Evolutionary conservation across 2,329 filamentous ascomycete genomes (phyloP).

Genomic region (Neonectria magnoliae): DNA sequence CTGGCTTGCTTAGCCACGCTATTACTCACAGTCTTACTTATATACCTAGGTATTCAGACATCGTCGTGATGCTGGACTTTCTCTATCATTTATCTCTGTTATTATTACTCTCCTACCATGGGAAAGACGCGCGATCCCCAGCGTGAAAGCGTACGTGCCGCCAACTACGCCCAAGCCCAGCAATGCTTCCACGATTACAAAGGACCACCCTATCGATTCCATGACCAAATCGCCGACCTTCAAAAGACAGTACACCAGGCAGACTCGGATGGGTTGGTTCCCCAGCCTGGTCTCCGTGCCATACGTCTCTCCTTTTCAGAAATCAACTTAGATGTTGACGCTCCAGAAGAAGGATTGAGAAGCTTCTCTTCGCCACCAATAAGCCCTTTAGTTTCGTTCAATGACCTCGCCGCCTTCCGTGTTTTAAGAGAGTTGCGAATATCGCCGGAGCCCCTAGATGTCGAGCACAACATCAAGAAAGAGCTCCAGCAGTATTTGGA

Average conservation of each 20-base stretch:
- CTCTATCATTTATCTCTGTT: neutral
- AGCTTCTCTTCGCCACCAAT: neutral
- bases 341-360: neutral
- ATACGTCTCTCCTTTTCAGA: constrained; percentile 28
- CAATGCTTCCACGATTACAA: constrained; percentile 42
- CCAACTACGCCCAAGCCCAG: constrained; percentile 41
- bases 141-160: constrained; percentile 25
- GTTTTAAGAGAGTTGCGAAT: constrained; percentile 27
- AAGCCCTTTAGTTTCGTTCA: constrained; percentile 1
- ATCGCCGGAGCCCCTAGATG: constrained; percentile 38
- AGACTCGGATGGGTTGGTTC: constrained; percentile 31
- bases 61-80: neutral
- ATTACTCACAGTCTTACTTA: neutral
- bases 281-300: constrained; percentile 33
- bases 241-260: constrained; percentile 19
- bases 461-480: constrained; percentile 31
- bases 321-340: constrained; percentile 20
- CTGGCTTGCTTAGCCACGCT: neutral
- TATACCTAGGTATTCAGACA: neutral
- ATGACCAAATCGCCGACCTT: constrained; percentile 35
- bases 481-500: constrained; percentile 38
- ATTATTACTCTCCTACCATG: neutral
- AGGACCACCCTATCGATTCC: constrained; percentile 42
- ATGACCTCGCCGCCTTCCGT: constrained; percentile 3
- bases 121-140: neutral